phyloP scores from a whole-genome alignment of 768 basidiomycete genomes.

The Thelephora ganbajun region DNA sequence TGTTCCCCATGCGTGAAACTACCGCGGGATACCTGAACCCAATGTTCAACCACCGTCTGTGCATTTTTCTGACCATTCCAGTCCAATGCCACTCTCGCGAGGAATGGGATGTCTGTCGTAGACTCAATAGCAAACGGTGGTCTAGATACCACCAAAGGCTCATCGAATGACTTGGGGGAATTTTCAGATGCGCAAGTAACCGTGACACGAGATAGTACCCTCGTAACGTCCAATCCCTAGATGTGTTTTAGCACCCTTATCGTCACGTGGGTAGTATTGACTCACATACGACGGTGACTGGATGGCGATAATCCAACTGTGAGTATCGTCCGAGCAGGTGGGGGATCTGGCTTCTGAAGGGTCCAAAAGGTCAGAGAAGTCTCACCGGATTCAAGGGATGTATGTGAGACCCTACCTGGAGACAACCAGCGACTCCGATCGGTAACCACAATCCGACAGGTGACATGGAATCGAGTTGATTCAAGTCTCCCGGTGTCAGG shows the following conservation, averaged over 20 bases:
- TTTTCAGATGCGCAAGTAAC: constrained; percentile 24
- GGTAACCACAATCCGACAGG: constrained; percentile 25
- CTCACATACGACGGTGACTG: constrained; percentile 35
- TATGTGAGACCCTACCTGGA: constrained; percentile 16
- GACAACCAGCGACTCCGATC: constrained; percentile 33
- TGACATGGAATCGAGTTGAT: constrained; percentile 28
- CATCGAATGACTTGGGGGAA: constrained; percentile 20
- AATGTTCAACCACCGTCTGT: constrained; percentile 31
- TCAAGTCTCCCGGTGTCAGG: neutral
- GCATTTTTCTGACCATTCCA: constrained; percentile 28
- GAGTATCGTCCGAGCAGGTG: constrained; percentile 18
- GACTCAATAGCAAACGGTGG: constrained; percentile 27
- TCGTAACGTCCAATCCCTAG: constrained; percentile 22
- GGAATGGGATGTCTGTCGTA: constrained; percentile 30
- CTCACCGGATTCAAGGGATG: neutral
- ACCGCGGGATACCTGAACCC: constrained; percentile 29
- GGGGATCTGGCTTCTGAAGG: constrained; percentile 20
- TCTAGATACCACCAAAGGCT: constrained; percentile 19
- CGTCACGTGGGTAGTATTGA: constrained; percentile 1
- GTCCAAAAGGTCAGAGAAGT: neutral
- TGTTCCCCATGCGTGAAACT: neutral
- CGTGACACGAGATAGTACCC: constrained; percentile 19
- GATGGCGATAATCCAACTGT: constrained; percentile 32
- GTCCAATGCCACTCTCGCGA: constrained; percentile 25
- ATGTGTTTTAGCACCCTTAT: neutral